Percentiles rank a stretch among this genome's conserved stretches.
Evolutionary conservation across 306 rosid species (phyloP).

Genomic region (Ormosia semicastrata): DNA sequence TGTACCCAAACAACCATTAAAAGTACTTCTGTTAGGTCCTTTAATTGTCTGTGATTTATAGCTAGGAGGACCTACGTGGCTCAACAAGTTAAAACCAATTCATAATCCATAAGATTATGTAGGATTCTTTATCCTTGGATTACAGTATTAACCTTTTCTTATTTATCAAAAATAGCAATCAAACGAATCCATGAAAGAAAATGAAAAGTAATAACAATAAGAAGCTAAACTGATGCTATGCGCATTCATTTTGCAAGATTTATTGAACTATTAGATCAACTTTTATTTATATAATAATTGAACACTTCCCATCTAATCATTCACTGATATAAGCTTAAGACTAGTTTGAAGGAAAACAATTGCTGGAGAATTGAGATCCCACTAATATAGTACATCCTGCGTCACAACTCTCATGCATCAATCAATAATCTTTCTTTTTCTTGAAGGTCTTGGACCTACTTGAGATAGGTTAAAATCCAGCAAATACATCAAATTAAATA

Average conservation of each 20-base stretch:
- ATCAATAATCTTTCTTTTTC: neutral
- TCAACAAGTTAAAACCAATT: neutral
- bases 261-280: neutral
- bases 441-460: neutral
- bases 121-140: neutral
- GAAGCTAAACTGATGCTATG: neutral
- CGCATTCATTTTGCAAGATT: neutral
- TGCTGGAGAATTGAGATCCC: neutral
- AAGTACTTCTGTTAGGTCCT: no score
- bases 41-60: no score
- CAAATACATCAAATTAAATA: neutral
- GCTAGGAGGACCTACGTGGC: no score
- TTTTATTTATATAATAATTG: no score
- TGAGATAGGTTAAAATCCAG: neutral
- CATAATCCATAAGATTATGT: neutral
- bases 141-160: neutral
- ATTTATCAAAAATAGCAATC: neutral
- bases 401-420: neutral
- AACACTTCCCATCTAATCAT: no score
- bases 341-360: neutral
- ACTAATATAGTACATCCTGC: neutral
- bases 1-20: no score
- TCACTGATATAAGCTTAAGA: no score
- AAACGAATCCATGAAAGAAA: no score
- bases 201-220: neutral